Evolutionary conservation across 2,329 filamentous ascomycete genomes (phyloP).

Genomic region (Colletotrichum aenigma): DNA sequence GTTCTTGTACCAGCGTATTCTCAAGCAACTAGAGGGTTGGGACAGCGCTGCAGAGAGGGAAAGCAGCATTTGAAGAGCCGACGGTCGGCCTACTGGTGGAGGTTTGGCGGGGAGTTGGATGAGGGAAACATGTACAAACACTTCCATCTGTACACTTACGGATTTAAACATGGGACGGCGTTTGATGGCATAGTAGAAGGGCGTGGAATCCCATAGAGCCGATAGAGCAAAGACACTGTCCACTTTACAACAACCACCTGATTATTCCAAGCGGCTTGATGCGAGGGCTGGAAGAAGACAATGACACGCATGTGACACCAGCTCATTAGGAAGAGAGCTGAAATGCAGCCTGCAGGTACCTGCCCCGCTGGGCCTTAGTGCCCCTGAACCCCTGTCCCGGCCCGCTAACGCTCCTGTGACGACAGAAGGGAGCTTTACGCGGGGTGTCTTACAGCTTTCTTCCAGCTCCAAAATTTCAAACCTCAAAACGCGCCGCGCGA

Average conservation of each 20-base stretch:
- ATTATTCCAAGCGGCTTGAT: not conserved
- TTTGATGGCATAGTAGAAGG: slow-evolving; percentile 19
- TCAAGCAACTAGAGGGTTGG: slow-evolving; percentile 73
- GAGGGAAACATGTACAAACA: slow-evolving; percentile 15
- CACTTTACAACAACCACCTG: not conserved
- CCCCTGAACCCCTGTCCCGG: not conserved
- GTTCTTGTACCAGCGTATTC: slow-evolving; percentile 88
- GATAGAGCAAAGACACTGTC: slow-evolving; percentile 22
- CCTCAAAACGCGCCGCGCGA: not conserved
- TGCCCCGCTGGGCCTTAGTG: not conserved
- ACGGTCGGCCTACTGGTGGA: not conserved
- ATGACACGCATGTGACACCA: not conserved
- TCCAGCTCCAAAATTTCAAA: slow-evolving; percentile 9
- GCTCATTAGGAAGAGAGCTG: not conserved
- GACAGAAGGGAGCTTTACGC: slow-evolving; percentile 6
- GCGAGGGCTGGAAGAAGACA: not conserved
- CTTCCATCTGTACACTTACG: slow-evolving; percentile 18
- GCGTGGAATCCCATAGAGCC: slow-evolving; percentile 17
- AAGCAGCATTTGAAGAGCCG: slow-evolving; percentile 2
- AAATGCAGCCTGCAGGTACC: not conserved
- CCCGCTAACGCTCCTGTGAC: not conserved
- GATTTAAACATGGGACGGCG: slow-evolving; percentile 18
- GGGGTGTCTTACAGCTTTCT: slow-evolving; percentile 7
- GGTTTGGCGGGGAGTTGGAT: not conserved
- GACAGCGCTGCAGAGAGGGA: slow-evolving; percentile 30